These are phyloP conservation scores for Venturia oleaginea DNA, from an alignment of 2,329 filamentous ascomycete species.

Conservation along the genomic window DNA sequence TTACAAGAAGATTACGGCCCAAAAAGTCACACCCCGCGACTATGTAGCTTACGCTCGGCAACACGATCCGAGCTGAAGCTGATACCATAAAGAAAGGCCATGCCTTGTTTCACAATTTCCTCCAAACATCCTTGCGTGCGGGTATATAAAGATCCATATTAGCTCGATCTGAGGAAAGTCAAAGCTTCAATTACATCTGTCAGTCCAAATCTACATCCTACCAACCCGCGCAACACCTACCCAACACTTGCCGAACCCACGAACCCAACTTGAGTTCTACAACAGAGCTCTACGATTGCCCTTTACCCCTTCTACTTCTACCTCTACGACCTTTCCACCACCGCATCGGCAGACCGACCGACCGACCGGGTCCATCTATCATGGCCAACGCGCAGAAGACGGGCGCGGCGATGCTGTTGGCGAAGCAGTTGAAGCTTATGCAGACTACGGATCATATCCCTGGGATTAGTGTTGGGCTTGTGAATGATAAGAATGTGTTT, in stretches of 20 bases:
- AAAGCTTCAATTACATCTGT: neutral
- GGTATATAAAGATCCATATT: neutral
- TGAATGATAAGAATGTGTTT: constrained; percentile 77
- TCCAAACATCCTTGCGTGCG: neutral
- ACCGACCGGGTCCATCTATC: no score
- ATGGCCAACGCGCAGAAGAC: constrained; percentile 7
- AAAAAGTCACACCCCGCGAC: no score
- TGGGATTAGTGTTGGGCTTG: constrained; percentile 85
- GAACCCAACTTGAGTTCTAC: neutral
- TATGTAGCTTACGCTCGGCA: neutral
- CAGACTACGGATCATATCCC: constrained; percentile 83
- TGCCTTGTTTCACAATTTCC: neutral
- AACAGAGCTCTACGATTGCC: no score
- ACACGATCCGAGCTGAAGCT: neutral
- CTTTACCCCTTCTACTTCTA: no score
- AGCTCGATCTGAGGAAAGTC: neutral
- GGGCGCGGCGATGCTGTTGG: constrained; percentile 60
- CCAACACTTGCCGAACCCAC: neutral
- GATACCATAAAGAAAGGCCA: neutral
- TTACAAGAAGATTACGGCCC: no score
- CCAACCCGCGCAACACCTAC: no score
- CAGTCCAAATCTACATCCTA: no score
- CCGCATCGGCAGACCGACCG: neutral
- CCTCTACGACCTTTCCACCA: neutral
- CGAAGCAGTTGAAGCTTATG: constrained; percentile 88